Conservation (phyloP, 179 eudicot genomes). For the Patellifolia procumbens region DNA sequence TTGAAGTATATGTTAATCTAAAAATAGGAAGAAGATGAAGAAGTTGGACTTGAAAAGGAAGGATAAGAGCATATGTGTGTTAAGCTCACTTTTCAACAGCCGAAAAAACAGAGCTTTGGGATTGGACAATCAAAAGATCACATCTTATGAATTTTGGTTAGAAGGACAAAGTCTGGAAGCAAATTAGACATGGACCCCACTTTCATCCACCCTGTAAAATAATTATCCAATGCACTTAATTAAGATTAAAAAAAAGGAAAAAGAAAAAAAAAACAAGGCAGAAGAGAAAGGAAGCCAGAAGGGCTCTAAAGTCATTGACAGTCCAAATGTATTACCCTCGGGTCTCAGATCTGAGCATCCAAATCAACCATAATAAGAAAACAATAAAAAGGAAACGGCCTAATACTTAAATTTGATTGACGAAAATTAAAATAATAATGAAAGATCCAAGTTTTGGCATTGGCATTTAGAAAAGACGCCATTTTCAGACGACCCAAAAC, state of each 20-base stretch:
- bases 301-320: conserved; percentile 30
- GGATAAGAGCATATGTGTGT: not conserved
- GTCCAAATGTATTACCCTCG: not conserved
- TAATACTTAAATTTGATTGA: not conserved
- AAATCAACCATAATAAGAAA: conserved; percentile 11
- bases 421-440: conserved; percentile 6
- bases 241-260: conserved; percentile 6
- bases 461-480: conserved; percentile 49
- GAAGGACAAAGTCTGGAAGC: conserved; percentile 6
- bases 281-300: conserved; percentile 20
- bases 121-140: conserved; percentile 12
- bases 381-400: not conserved
- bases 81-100: not conserved
- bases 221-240: conserved; percentile 35
- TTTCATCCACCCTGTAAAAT: conserved; percentile 39
- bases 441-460: conserved; percentile 40
- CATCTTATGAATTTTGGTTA: conserved; percentile 13
- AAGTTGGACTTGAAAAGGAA: not conserved
- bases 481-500: conserved; percentile 41
- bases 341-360: conserved; percentile 19
- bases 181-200: conserved; percentile 31
- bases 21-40: not conserved
- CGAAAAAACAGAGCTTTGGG: conserved; percentile 17
- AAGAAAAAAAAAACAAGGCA: not conserved
- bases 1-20: not conserved